Conservation (phyloP, 148 eudicot genomes). For the Amaranthus palmeri region DNA sequence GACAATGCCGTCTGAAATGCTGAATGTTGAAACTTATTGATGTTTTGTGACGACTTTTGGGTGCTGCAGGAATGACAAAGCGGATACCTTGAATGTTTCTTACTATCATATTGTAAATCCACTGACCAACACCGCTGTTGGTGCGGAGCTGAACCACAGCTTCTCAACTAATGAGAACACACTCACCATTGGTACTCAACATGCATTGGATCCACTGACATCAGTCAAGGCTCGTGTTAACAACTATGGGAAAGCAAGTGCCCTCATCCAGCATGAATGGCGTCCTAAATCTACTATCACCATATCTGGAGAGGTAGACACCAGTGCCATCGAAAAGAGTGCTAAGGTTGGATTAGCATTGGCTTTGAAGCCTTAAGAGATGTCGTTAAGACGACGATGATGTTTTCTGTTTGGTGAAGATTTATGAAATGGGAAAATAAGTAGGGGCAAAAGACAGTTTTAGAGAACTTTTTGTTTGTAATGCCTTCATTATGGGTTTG, state of each 20-base stretch:
- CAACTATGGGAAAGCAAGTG: conserved; percentile 65
- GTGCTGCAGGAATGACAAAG: conserved; percentile 59
- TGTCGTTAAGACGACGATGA: conserved; percentile 9
- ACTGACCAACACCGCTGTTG: conserved; percentile 67
- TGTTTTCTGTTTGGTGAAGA: conserved; percentile 19
- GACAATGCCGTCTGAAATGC: neutral
- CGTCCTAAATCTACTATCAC: conserved; percentile 66
- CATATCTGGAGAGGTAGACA: conserved; percentile 74
- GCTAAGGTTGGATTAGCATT: conserved; percentile 69
- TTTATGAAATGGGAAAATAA: conserved; percentile 26
- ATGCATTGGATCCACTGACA: conserved; percentile 61
- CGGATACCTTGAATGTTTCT: conserved; percentile 51
- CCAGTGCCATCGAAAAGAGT: conserved; percentile 75
- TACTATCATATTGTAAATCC: conserved; percentile 74
- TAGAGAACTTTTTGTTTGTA: conserved; percentile 7
- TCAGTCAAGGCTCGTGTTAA: conserved; percentile 58
- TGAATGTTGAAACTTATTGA: neutral
- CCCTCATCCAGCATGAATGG: conserved; percentile 75
- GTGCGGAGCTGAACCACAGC: conserved; percentile 68
- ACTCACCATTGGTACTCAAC: conserved; percentile 69
- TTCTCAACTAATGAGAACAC: conserved; percentile 68
- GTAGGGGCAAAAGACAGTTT: conserved; percentile 13
- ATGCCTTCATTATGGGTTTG: conserved; percentile 23
- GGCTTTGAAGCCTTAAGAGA: conserved; percentile 61
- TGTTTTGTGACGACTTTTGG: neutral